Base-by-base conservation (phyloP, 192 early-diverging fungal genomes). In the Umbelopsis sp. region DNA sequence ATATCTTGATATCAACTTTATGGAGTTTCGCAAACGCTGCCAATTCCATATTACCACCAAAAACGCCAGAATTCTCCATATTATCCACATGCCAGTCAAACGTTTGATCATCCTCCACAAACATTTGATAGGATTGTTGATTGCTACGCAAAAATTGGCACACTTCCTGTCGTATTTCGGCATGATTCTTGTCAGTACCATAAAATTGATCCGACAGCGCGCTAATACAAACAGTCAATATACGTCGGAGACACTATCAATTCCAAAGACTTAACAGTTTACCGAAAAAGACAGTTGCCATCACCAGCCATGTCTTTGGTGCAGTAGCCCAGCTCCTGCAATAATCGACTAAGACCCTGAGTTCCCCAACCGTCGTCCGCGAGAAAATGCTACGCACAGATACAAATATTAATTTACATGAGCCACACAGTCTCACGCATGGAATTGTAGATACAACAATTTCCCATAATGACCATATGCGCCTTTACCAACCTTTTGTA, bases 31-130 rank as follows among this genome's bases (percentile, higher is more conserved):
- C 90, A 82, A 89, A 93, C 2, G 84, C 90, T 2, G 88, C 90
- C 22, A 93, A 64, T 71, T 91, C 91, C 77, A 91, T 81, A 67
- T 93, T 91, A 23, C 90, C 91, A 20, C 87, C 91, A 76, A 82
- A 93, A 8, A 84, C 85, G 8, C 88, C 89, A 18, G 74, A 55
- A 4, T 77, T 78, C 23, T 84, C 80, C 90, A 93, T 91, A 10
- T 83, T 79, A 48, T 50, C 46, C 1, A 91, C 64, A 52, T 93
- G 88, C 13, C 77, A 78, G 48, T 82, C 82, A 48, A 91, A 87
- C 11, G 87, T 64, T 22, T 74, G 68, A 47, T 87, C 78, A 49
- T 91, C 89, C 35, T 90, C 89, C 25, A 91, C 79, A 75, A 93
- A 93, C 4, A 80, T 81, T 20, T 78, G 67, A 71, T 88, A 93